A percentile compares a stretch with the other conserved stretches of the same genome.
Evolutionary conservation across 306 rosid species (phyloP).

Genomic region (Malus domestica): DNA sequence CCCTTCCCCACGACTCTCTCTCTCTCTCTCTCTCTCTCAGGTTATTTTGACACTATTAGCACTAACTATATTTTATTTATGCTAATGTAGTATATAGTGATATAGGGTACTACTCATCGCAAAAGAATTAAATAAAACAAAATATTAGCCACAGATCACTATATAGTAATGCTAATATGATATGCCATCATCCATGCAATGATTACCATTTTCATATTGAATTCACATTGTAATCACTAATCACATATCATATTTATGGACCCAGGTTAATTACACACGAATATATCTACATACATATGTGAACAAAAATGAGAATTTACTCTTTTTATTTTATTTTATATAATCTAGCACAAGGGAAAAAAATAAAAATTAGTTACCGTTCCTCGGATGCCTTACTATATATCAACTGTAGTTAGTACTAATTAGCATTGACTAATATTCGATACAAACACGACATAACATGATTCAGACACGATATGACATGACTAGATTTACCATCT

Average conservation of each 20-base stretch:
- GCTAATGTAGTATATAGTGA: not conserved
- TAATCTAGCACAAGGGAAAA: no score
- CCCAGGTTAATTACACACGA: not conserved
- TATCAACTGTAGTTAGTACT: not conserved
- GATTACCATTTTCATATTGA: slow-evolving; percentile 23
- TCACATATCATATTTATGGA: not conserved
- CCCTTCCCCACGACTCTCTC: not conserved
- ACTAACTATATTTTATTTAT: slow-evolving; percentile 15
- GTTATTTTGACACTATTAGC: slow-evolving; percentile 24
- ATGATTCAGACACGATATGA: not conserved
- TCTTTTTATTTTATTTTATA: no score
- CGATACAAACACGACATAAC: not conserved
- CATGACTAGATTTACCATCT: not conserved
- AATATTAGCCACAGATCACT: not conserved
- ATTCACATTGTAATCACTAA: not conserved
- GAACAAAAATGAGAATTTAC: no score
- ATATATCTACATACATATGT: no score
- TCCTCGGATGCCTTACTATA: not conserved
- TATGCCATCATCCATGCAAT: slow-evolving; percentile 35
- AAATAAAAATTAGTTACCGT: no score
- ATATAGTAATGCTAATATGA: not conserved
- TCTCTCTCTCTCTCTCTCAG: not conserved
- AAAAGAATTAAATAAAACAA: not conserved
- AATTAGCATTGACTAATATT: not conserved
- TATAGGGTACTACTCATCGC: not conserved